Base-by-base conservation (phyloP, 306 rosid genomes). In the Citrullus mucosospermus region DNA sequence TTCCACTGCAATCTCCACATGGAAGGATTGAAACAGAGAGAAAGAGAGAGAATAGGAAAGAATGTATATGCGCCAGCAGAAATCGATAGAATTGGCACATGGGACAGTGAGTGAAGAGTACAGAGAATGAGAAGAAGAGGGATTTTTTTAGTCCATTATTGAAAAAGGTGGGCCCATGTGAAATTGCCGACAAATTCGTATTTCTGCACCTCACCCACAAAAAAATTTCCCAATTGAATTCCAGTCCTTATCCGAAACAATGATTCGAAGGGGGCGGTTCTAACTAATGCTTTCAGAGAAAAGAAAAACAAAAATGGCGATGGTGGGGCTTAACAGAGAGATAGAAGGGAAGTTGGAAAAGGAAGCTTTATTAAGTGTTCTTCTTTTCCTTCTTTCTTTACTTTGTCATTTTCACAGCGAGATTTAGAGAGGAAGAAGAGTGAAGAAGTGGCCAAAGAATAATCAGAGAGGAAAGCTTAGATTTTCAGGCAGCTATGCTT, bases 111-210 rank as follows among this genome's bases (percentile, higher is more conserved):
- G 43, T 32, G 61, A 39, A 67, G 73, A n/a, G 32, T n/a, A 17
- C 60, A 48, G 78, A 17, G 44, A 75, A 75, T 60, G 81, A 65
- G 78, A 61, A 72, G 62, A 66, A 79, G 53, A 16, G 20, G 38
- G 38, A 70, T 15, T 76, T 85, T 80, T 81, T n/a, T 83, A 83
- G 83, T 70, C 20, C 85, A 81, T 86, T 80, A 79, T 30, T 48
- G 82, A 68, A 84, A 18, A 68, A 84, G 13, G 94, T 77, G 92
- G 98, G 96, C 78, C 94, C 97, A 70, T 70, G 54, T 17, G 56
- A 83, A 81, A 81, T 44, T 76, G 88, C 88, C 82, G 88, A 83
- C 86, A 82, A 41, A 25, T 41, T 67, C 81, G 70, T 46, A 38
- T 16, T 44, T 65, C 78, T 25, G 25, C 72, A 20, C 68, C 68